Evolutionary conservation across 2,329 filamentous ascomycete genomes (phyloP), one percentile per base, ranked within the genome.

Genomic region (Pseudofabraea citricarpa): DNA sequence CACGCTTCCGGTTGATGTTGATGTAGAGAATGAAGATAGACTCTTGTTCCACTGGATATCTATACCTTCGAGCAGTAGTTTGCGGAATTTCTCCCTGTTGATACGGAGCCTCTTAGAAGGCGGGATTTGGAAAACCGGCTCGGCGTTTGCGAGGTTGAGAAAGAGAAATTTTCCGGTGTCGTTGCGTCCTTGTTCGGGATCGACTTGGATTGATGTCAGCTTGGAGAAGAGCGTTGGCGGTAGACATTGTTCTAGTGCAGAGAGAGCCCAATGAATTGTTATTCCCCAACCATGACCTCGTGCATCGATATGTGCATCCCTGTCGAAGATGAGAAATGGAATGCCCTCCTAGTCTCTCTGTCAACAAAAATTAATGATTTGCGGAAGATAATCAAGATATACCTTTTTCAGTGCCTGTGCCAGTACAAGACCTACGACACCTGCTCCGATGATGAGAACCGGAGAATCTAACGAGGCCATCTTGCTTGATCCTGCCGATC

Each of bases 241-340:
- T 21, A 83, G 63, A 18, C 82, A 64, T 6, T 65, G 56, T 35
- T 72, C 66, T 31, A 83, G 63, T 2, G 67, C 68, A 0, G 72
- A 66, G 8, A 82, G 66, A 4, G 74, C 76, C 79, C 79, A 84
- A 56, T 83, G 77, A 44, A 84, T 64, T 0, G 79, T 83, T 44
- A 84, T 64, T 3, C 78, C 81, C 81, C 79, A 84, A 48, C 80
- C 79, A 4, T 69, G 64, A 16, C 63, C 73, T 23, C 70, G 73
- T 21, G 67, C 67, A 44, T 60, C 64, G 32, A 74, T 64, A 31
- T 72, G 67, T 5, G 55, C 45, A 49, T 79, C 74, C 32, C 74
- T 74, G 60, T 83, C 78, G 53, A 74, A 81, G 33, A 82, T 71
- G 27, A 58, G 64, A 58, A 77, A 81, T 1, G 71, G 67, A n/a